Evolutionary conservation across 257 asterid species (phyloP).

Genomic region (Nyctanthes arbortristis): DNA sequence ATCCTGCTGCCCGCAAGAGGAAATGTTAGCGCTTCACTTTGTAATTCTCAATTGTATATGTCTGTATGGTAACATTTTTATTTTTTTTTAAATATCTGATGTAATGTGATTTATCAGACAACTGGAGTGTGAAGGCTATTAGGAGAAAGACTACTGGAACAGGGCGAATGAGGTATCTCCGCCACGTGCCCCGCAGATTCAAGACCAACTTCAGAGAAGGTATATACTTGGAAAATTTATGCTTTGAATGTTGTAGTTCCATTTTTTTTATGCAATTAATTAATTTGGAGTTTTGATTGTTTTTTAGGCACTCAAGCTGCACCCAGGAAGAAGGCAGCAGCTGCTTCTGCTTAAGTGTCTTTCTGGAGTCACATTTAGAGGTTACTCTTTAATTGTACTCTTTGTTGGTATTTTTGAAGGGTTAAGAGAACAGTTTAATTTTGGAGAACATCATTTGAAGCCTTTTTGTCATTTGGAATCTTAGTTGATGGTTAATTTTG

Average conservation of each 20-base stretch:
- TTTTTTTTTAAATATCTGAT: background rate
- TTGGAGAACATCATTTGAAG: conserved; percentile 30
- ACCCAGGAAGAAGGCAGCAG: conserved; percentile 84
- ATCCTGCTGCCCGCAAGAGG: conserved; percentile 61
- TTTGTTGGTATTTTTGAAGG: conserved; percentile 26
- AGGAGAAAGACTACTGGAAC: conserved; percentile 75
- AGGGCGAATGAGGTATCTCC: conserved; percentile 79
- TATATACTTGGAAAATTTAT: background rate
- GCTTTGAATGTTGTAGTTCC: background rate
- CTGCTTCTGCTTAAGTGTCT: conserved; percentile 52
- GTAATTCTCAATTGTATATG: background rate
- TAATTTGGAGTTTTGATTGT: conserved; percentile 10
- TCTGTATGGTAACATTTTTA: background rate
- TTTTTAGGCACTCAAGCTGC: conserved; percentile 78
- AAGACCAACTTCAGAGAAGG: conserved; percentile 82
- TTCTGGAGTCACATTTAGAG: conserved; percentile 6
- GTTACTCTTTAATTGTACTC: conserved; percentile 26
- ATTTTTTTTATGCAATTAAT: background rate
- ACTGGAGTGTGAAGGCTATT: conserved; percentile 80
- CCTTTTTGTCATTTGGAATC: conserved; percentile 23
- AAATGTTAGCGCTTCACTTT: conserved; percentile 30
- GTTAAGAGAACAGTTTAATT: conserved; percentile 29
- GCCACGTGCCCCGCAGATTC: conserved; percentile 71
- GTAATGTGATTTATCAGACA: conserved; percentile 33
- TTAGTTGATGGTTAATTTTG: conserved; percentile 21